Base-by-base conservation (phyloP, 129 eudicot species). In the Flaveria bidentis region DNA sequence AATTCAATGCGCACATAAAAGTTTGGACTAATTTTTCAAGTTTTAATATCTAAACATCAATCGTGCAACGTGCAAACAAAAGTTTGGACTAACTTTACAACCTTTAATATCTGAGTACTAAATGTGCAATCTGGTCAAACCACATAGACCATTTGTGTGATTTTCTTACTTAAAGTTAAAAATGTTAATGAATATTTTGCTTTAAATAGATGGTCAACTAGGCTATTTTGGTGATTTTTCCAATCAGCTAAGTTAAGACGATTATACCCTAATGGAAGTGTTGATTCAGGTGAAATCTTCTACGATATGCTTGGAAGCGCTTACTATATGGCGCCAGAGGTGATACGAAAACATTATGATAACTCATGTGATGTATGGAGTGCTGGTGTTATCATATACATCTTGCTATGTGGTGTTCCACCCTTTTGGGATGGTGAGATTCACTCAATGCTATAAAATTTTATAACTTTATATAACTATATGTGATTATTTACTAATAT, bases 321-420 rank as follows among this genome's bases (percentile, higher is more conserved):
- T 2, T 63, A 63, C 42, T 63, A 63, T 63, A 63, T 63, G 69
- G 69, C 69, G 30, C 69, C 69, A 8, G 69, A 63, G 69, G 69
- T 63, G 69, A 30, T 63, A 10, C 20, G 42, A 63, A 63, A 63
- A 15, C 22, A 14, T 30, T 63, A 63, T 33, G 22, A 63, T 63
- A 63, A 63, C 69, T 36, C 30, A 33, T 63, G 69, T 30, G 69
- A 63, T 16, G 69, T 63, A 14, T 63, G 69, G 69, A 63, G 69
- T 33, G 69, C 69, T 30, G 69, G 69, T 63, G 69, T 63, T 8
- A 63, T 63, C 69, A 63, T 63, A 63, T 63, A 63, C 69, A 63
- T 63, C 45, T 63, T 63, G 4, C 46, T 63, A 30, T 63, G 45
- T 63, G 69, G 69, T 14, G 69, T 63, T 63, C 69, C 69, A 15